phyloP scores from a whole-genome alignment of 768 basidiomycete genomes.

The Amanita subjunquillea region DNA sequence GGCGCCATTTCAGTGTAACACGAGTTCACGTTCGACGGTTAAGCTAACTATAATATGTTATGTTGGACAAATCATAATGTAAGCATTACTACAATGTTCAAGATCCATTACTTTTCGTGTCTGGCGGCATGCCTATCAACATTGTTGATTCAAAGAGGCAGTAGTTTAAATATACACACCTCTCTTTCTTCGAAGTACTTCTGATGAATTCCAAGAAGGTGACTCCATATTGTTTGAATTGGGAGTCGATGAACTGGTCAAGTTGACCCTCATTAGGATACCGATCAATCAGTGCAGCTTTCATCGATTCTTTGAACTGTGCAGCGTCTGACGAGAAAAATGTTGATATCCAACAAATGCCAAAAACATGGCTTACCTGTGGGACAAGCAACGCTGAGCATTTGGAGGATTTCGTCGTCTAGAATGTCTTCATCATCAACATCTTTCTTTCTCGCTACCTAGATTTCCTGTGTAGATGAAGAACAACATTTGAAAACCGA shows the following conservation, averaged over 20 bases:
- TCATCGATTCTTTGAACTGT: slow-evolving; percentile 27
- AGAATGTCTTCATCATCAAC: slow-evolving; percentile 22
- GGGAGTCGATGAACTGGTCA: slow-evolving; percentile 19
- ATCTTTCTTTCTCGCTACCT: slow-evolving; percentile 19
- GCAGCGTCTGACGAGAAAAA: slow-evolving; percentile 20
- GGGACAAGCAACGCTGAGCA: slow-evolving; percentile 28
- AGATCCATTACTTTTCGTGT: background rate
- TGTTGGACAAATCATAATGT: background rate
- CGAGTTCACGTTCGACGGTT: background rate
- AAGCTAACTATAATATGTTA: background rate
- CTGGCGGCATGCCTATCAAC: background rate
- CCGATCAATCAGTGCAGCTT: slow-evolving; percentile 20
- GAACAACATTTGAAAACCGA: background rate
- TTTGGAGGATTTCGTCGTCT: slow-evolving; percentile 23
- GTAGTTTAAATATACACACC: background rate
- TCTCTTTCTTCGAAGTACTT: slow-evolving; percentile 8
- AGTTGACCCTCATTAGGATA: slow-evolving; percentile 34
- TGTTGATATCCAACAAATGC: background rate
- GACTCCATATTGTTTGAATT: slow-evolving; percentile 23
- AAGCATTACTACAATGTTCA: background rate
- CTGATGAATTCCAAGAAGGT: slow-evolving; percentile 29
- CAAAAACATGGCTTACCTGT: slow-evolving; percentile 20
- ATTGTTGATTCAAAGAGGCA: background rate
- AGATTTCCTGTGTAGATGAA: background rate
- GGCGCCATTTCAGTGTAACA: background rate